Base-by-base conservation (phyloP, 768 basidiomycete species). In the Lactarius sp. region DNA sequence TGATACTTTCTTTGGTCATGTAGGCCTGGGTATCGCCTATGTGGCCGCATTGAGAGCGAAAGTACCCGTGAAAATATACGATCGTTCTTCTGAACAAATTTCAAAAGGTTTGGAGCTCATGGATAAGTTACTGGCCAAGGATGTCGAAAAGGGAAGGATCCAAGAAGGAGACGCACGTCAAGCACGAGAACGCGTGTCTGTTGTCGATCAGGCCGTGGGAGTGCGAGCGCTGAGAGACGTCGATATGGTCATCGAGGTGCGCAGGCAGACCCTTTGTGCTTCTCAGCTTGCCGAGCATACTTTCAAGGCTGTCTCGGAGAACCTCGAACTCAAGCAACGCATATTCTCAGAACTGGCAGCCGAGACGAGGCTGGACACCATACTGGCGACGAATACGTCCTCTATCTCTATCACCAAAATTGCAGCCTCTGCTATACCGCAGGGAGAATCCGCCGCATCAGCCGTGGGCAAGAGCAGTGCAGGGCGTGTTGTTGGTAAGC, bases 351-450 rank as follows among this genome's bases (percentile, higher is more conserved):
- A 79, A 2, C 81, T 98, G 22, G 82, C 87, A 16, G 81, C 81
- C 53, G 83, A 87, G 69, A 73, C 94, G 55, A 79, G 83, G 34
- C 85, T 88, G 0, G 79, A 83, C 37, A 83, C 91, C 8, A 94
- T 98, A 55, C 79, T 98, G 22, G 95, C 94, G 0, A 85, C 86
- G 49, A 98, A 98, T 71, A 98, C 95, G 2, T 94, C 92, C 61
- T 93, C 91, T 10, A 98, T 98, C 66, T 92, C 90, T 67, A 87
- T 98, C 51, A 94, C 94, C 22, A 95, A 95, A 77, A 92, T 98
- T 57, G 94, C 95, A 0, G 88, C 88, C 7, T 78, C 90, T 36
- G 87, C 89, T 8, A 75, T 94, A 20, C 84, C 85, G 0, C 74
- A 79, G 56, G 84, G 85, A 31, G 71, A 79, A 47, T 78, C 77